Evolutionary conservation across 1,284 basidiomycete species (phyloP).

Genomic region (Malassezia arunalokei): DNA sequence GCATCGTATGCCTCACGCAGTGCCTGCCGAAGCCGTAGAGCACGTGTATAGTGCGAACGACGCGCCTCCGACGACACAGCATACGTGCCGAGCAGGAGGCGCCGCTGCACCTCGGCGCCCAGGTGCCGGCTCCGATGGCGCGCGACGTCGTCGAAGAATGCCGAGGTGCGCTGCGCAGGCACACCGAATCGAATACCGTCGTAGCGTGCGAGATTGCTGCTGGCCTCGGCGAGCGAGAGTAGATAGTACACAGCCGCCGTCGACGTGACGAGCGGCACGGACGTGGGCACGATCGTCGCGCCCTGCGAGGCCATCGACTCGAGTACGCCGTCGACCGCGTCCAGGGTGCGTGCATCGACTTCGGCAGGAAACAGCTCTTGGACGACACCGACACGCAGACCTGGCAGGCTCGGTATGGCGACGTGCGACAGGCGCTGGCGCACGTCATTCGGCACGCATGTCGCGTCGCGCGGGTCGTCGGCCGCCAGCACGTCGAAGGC

Average conservation of each 20-base stretch:
- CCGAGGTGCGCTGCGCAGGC: constrained; percentile 48
- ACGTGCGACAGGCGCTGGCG: constrained; percentile 4
- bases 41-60: constrained; percentile 90
- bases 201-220: constrained; percentile 79
- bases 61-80: constrained; percentile 83
- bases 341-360: constrained; percentile 49
- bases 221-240: constrained; percentile 82
- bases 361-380: constrained; percentile 73
- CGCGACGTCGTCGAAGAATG: constrained; percentile 8
- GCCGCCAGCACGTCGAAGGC: constrained; percentile 60
- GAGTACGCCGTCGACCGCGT: constrained; percentile 46
- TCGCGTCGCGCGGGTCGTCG: constrained; percentile 68
- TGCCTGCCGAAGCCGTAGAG: constrained; percentile 63
- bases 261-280: constrained; percentile 63
- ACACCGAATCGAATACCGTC: constrained; percentile 62
- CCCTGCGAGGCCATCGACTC: constrained; percentile 54
- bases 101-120: constrained; percentile 71
- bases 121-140: constrained; percentile 55
- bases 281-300: constrained; percentile 61
- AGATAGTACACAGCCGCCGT: constrained; percentile 90
- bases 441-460: constrained; percentile 50
- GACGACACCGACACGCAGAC: constrained; percentile 57
- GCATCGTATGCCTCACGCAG: constrained; percentile 60
- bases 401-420: constrained; percentile 35
- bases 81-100: constrained; percentile 83